A percentile compares a stretch with the other conserved stretches of the same genome.
Conservation (phyloP, 108 stramenopile species). For the Skeletonema tropicum region DNA sequence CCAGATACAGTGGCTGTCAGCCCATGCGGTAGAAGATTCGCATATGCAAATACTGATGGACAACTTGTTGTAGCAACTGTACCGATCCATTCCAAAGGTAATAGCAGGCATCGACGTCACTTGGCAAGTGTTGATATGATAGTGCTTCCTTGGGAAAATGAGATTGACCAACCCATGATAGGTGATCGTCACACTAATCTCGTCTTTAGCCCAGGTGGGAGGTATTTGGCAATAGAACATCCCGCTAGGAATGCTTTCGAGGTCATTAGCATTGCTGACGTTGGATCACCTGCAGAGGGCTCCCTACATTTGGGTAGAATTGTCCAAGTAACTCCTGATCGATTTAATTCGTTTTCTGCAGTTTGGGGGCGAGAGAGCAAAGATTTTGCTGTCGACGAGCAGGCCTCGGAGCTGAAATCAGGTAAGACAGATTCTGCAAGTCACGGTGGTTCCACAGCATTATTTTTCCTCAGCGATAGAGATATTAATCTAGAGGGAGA, state of each 20-base stretch:
- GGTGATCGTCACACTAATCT: slow-evolving; percentile 42
- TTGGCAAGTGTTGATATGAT: slow-evolving; percentile 17
- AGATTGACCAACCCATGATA: slow-evolving; percentile 60
- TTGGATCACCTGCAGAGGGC: slow-evolving; percentile 50
- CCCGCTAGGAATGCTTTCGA: slow-evolving; percentile 67
- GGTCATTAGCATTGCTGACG: slow-evolving; percentile 72
- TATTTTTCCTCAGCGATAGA: slow-evolving; percentile 72
- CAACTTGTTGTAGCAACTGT: slow-evolving; percentile 64
- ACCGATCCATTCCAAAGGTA: slow-evolving; percentile 42
- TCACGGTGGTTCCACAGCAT: slow-evolving; percentile 35
- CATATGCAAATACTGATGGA: slow-evolving; percentile 72
- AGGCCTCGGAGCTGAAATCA: slow-evolving; percentile 24
- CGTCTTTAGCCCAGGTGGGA: slow-evolving; percentile 61
- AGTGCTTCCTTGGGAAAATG: slow-evolving; percentile 61
- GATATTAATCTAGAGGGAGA: slow-evolving; percentile 59
- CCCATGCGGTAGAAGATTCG: slow-evolving; percentile 72
- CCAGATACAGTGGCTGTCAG: slow-evolving; percentile 51
- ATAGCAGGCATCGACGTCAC: not conserved
- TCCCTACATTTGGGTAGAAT: slow-evolving; percentile 59
- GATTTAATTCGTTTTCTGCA: slow-evolving; percentile 55
- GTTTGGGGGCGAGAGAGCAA: slow-evolving; percentile 57
- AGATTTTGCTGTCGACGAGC: slow-evolving; percentile 25
- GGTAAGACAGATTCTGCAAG: slow-evolving; percentile 19
- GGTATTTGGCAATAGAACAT: slow-evolving; percentile 66
- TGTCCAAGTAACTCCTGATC: slow-evolving; percentile 70